Evolutionary conservation across 768 basidiomycete genomes (phyloP), one percentile per base, ranked within the genome.

Genomic region (Xanthoconium stramineum): DNA sequence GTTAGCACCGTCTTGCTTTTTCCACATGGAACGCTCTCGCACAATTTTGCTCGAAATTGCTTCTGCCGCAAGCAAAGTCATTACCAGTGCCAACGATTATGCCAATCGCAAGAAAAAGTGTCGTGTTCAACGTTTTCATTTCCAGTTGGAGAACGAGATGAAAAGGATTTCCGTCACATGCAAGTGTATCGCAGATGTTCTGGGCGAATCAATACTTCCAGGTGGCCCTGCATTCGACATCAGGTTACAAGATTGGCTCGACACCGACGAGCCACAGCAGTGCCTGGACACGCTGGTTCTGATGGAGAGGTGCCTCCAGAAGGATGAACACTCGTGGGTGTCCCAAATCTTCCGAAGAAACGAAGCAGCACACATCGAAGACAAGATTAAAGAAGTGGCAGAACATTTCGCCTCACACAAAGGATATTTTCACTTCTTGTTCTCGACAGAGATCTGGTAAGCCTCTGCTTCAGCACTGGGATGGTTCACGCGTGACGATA

Each of bases 381-480:
- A 35, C 19, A 42, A 47, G 8, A 42, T 57, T 11, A n/a, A 47
- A 7, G 38, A 56, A 3, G 53, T 45, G 13, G 24, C 7, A 5
- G 24, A 47, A 11, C 15, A 30, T 33, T 47, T 57, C 3, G 14
- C 3, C 1, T 38, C 32, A 35, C 32, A 28, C n/a, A 56, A 29
- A 39, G 15, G 8, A 7, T 24, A 13, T 13, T 56, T 58, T 39
- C 44, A 45, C 30, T 30, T 45, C 30, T 35, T 47, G 32, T 32
- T 57, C 13, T 29, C 48, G 3, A 32, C 57, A 7, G 57, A 59
- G 8, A 39, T 51, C 19, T 58, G 56, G 56, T 44, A n/a, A 8
- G 55, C 15, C 14, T 39, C 37, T 45, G 20, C 30, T 10, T 9
- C 24, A 24, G 8, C 5, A 4, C 24, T 17, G 5, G 6, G 20